Conservation (phyloP, 345 rosid species). For the Syzygium aqueum region DNA sequence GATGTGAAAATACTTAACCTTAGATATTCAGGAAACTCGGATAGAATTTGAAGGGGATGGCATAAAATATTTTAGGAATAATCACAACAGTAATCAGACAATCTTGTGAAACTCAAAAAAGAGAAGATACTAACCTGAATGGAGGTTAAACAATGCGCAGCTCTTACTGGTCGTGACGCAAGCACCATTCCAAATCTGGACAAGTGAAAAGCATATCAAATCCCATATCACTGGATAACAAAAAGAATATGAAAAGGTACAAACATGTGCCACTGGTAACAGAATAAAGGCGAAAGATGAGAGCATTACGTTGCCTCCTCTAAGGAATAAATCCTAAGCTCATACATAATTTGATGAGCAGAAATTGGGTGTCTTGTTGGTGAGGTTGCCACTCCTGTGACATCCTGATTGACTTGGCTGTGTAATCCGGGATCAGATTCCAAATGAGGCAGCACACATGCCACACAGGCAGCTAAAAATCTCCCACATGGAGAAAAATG, state of each 20-base stretch:
- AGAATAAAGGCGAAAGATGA: constrained; percentile 1
- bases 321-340: constrained; percentile 92
- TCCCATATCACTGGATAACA: neutral
- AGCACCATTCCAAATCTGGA: constrained; percentile 82
- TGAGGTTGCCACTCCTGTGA: constrained; percentile 64
- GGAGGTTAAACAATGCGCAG: constrained; percentile 97
- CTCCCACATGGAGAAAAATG: constrained; percentile 99
- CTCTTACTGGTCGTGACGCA: constrained; percentile 83
- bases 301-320: constrained; percentile 83
- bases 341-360: constrained; percentile 88
- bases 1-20: neutral
- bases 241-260: neutral
- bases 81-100: neutral
- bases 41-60: neutral
- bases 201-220: constrained; percentile 7
- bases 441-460: constrained; percentile 72
- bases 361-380: constrained; percentile 94
- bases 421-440: constrained; percentile 83
- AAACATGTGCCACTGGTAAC: neutral
- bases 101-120: neutral
- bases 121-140: constrained; percentile 61
- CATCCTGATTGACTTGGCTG: constrained; percentile 49
- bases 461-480: constrained; percentile 95
- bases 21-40: neutral
- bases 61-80: neutral